Evolutionary conservation across 225 moss, liverwort and hornwort genomes (phyloP).

Genomic region (Asterella californica): DNA sequence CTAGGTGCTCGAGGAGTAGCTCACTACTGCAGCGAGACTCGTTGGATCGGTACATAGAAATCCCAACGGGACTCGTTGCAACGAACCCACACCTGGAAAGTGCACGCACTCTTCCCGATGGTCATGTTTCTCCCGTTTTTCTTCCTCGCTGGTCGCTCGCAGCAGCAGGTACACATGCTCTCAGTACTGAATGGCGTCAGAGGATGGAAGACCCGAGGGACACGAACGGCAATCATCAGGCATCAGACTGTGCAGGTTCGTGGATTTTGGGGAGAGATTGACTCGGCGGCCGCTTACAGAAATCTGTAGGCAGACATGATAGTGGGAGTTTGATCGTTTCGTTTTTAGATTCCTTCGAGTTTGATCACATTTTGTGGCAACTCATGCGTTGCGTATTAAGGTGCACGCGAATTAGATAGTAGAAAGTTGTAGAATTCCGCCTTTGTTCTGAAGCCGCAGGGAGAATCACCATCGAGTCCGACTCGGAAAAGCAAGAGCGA

Average conservation of each 20-base stretch:
- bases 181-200: not conserved
- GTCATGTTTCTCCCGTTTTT: not conserved
- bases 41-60: not conserved
- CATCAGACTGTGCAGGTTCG: not conserved
- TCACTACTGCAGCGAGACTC: not conserved
- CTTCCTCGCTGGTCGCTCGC: not conserved
- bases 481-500: not conserved
- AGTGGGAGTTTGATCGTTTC: not conserved
- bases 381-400: not conserved
- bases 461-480: not conserved
- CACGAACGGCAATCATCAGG: not conserved
- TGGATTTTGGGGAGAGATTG: no score
- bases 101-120: not conserved
- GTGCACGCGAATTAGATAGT: no score
- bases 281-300: not conserved
- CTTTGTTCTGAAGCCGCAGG: not conserved
- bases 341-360: not conserved
- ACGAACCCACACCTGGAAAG: no score
- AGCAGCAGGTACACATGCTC: not conserved
- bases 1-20: no score
- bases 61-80: not conserved
- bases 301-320: not conserved
- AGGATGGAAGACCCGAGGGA: not conserved
- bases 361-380: not conserved
- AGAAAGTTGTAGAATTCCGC: not conserved